Evolutionary conservation across 2,329 filamentous ascomycete genomes (phyloP), one percentile per base, ranked within the genome.

Genomic region (Paraphoma chrysanthemicola): DNA sequence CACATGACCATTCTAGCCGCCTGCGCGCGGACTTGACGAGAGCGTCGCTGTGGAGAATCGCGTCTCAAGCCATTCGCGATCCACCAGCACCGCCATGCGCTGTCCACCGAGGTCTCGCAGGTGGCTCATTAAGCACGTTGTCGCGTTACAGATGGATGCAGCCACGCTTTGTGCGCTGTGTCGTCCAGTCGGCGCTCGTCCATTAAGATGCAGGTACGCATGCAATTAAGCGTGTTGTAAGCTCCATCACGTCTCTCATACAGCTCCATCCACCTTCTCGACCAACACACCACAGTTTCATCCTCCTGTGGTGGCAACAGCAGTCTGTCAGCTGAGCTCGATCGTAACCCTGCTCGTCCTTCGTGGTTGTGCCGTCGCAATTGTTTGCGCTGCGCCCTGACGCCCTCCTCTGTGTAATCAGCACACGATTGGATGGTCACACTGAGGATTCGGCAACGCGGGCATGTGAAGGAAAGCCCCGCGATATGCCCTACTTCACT

Each of bases 161-260:
- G 62, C 62, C 63, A 65, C 59, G 57, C 63, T 62, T n/a, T 42
- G 33, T 54, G 53, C 52, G 48, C 42, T 53, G 52, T 31, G 48
- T 46, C 50, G 53, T 51, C 60, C 55, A 64, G 42, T 55, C 54
- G 56, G 63, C 49, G 42, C 47, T 49, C 46, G 30, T 47, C 56
- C 57, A 41, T 36, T 23, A 17, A 45, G 29, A 73, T 62, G 69
- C 69, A 74, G 70, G 70, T 68, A 73, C 71, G 59, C 39, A 53
- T 36, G 33, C 33, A 14, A 3, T 23, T 10, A 36, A 14, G 33
- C 39, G 36, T 57, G 46, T 38, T 45, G 45, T 41, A 48, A 49
- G 53, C 53, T 54, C 52, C 17, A 56, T 51, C 48, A 44, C 43
- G 45, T 53, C 18, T 60, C 56, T 31, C 48, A 48, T 46, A 41